Conservation (phyloP, 2,329 filamentous ascomycete species). For the Alternaria atra region DNA sequence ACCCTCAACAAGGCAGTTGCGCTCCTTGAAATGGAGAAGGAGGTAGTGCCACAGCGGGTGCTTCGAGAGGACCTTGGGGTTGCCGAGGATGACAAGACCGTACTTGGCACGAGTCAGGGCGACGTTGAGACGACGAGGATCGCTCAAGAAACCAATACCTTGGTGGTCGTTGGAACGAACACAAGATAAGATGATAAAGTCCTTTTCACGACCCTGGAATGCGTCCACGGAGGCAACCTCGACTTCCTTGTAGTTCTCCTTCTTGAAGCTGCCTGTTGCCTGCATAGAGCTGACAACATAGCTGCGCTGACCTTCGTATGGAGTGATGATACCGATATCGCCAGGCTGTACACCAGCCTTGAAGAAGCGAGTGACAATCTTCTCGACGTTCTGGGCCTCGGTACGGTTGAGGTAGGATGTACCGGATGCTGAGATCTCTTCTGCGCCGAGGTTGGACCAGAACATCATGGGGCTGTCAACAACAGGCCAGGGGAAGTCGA, state of each 20-base stretch:
- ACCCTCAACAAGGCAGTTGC: conserved; percentile 93
- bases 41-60: conserved; percentile 98
- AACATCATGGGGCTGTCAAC: conserved; percentile 99
- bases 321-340: conserved; percentile 97
- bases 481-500: conserved; percentile 98
- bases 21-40: conserved; percentile 94
- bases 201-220: conserved; percentile 98
- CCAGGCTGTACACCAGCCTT: conserved; percentile 94
- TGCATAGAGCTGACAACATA: conserved; percentile 99
- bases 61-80: conserved; percentile 96
- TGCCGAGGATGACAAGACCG: conserved; percentile 93
- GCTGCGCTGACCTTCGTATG: conserved; percentile 97
- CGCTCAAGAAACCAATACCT: conserved; percentile 97
- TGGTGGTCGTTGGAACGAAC: conserved; percentile 99
- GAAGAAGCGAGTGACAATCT: conserved; percentile 98
- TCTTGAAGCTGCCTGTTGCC: conserved; percentile 95
- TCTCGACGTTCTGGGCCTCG: conserved; percentile 96
- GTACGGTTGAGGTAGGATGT: conserved; percentile 98
- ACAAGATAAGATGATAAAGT: conserved; percentile 97
- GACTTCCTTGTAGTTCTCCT: conserved; percentile 98
- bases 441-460: conserved; percentile 97
- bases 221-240: conserved; percentile 98
- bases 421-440: conserved; percentile 97
- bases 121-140: conserved; percentile 96
- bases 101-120: conserved; percentile 97